Evolutionary conservation across 306 rosid genomes (phyloP), one percentile per base, ranked within the genome.

Genomic region (Senna siamea): DNA sequence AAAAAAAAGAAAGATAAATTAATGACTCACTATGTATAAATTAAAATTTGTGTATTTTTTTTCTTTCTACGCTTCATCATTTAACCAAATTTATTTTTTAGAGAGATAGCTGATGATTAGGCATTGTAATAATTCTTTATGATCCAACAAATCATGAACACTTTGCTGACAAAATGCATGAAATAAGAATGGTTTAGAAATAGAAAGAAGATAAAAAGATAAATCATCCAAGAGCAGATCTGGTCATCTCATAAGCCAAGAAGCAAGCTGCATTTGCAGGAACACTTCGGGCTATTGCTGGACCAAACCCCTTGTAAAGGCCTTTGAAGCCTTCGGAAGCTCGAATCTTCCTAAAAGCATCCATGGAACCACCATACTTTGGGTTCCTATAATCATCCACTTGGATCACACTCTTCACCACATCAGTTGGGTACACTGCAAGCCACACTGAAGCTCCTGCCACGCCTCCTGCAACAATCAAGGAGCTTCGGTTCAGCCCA

Each of bases 211-310:
- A 37, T 2, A 32, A 57, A 51, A 62, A 44, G 10, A 30, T 8
- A 60, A 34, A 48, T 86, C 86, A 90, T 63, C 86, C 92, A 67
- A 95, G 74, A 80, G 93, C 89, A 23, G 99, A 92, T 81, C 85
- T 87, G 41, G 99, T 86, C 75, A 95, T 80, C 80, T 92, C 98
- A 73, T 95, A 95, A 10, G 93, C 99, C 89, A 92, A 88, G 89
- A 95, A 95, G 65, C 99, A 92, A 19, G 99, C 99, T 14, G 97
- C 98, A 83, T 95, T 95, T 0, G 98, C 98, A 0, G 98, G 98
- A 66, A 95, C 76, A 79, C 98, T 95, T 71, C 98, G 76, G 38
- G 80, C 89, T 90, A 92, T 95, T 38, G 99, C 98, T 4, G 98
- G 99, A 66, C 97, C 97, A 64, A 95, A 95, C n/a, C 99, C 99